Evolutionary conservation across 2,329 filamentous ascomycete species (phyloP).

Genomic region (Rhytidhysteron rufulum): DNA sequence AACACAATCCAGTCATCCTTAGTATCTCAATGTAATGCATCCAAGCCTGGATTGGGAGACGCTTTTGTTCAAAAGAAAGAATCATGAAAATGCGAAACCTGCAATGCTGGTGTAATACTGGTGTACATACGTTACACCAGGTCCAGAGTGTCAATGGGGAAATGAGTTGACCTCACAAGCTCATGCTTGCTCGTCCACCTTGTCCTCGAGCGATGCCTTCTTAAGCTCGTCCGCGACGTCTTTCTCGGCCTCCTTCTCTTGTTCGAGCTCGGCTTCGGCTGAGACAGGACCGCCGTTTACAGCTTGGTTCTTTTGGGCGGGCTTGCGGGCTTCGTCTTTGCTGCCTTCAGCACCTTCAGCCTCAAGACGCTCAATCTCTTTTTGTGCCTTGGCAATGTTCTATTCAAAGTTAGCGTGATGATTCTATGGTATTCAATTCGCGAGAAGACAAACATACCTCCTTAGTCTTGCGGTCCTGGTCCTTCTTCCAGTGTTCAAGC

Average conservation of each 20-base stretch:
- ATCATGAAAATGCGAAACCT: no score
- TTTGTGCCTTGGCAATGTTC: slow-evolving; percentile 97
- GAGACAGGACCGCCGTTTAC: slow-evolving; percentile 49
- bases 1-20: no score
- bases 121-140: no score
- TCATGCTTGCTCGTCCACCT: slow-evolving; percentile 17
- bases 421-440: background rate
- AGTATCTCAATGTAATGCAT: no score
- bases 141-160: no score
- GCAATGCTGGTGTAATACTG: no score
- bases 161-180: slow-evolving; percentile 19
- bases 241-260: slow-evolving; percentile 57
- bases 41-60: no score
- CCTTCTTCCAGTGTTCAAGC: slow-evolving; percentile 83
- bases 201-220: slow-evolving; percentile 58
- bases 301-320: slow-evolving; percentile 47
- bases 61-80: no score
- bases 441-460: slow-evolving; percentile 60
- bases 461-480: slow-evolving; percentile 85
- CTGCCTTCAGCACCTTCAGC: slow-evolving; percentile 63
- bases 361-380: slow-evolving; percentile 83
- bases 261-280: slow-evolving; percentile 51
- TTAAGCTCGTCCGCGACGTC: slow-evolving; percentile 60
- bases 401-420: slow-evolving; percentile 37
- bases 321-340: slow-evolving; percentile 54